phyloP scores from a whole-genome alignment of 2,329 filamentous ascomycete species.

The Pseudogymnoascus sp. region DNA sequence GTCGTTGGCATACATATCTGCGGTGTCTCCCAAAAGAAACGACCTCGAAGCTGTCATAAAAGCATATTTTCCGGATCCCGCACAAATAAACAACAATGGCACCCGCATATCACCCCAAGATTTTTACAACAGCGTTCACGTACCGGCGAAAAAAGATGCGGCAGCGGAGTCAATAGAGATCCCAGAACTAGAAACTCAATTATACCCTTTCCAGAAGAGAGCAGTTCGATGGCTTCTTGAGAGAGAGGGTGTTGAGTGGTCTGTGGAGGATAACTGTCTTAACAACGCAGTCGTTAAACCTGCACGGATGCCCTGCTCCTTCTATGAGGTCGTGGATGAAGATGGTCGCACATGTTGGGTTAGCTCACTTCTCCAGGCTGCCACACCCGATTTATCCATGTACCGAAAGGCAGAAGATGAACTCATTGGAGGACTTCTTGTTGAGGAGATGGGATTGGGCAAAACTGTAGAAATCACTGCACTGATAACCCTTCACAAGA shows the following conservation, averaged over 20 bases:
- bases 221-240: conserved; percentile 62
- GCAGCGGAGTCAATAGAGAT: conserved; percentile 35
- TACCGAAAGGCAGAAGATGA: conserved; percentile 33
- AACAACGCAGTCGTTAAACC: neutral
- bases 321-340: conserved; percentile 37
- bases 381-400: conserved; percentile 41
- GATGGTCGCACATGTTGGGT: conserved; percentile 43
- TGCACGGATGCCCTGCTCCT: conserved; percentile 30
- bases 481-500: conserved; percentile 56
- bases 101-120: conserved; percentile 35
- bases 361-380: conserved; percentile 56
- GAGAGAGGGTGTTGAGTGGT: conserved; percentile 55
- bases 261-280: neutral
- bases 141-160: conserved; percentile 43
- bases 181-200: conserved; percentile 38
- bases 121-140: conserved; percentile 64
- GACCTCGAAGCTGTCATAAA: conserved; percentile 23
- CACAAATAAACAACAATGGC: conserved; percentile 27
- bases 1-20: conserved; percentile 19
- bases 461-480: conserved; percentile 72
- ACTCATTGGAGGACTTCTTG: conserved; percentile 53
- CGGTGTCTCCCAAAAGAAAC: conserved; percentile 14
- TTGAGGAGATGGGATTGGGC: conserved; percentile 77
- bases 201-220: conserved; percentile 67
- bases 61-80: conserved; percentile 24